Conservation (phyloP, 2,329 filamentous ascomycete species). For the Trichoderma sp. region DNA sequence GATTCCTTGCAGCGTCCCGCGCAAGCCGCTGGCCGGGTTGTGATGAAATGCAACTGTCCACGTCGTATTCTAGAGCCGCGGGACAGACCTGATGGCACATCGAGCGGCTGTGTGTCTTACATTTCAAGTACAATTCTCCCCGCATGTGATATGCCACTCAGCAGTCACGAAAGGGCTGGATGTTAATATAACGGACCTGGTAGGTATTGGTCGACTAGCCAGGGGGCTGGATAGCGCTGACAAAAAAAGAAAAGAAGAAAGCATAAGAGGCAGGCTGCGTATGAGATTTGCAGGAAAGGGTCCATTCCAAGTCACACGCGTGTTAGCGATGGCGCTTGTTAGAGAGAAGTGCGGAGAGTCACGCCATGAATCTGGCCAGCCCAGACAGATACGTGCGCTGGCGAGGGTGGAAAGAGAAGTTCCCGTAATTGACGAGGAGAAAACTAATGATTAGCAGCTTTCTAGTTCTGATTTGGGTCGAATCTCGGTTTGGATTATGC, state of each 20-base stretch:
- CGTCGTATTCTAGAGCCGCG: not conserved
- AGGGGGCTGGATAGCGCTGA: constrained; percentile 15
- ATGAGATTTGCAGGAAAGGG: not conserved
- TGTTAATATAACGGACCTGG: not conserved
- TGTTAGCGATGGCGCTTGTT: not conserved
- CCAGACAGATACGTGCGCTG: not conserved
- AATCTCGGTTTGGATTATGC: not conserved
- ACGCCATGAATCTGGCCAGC: not conserved
- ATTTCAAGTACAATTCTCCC: not conserved
- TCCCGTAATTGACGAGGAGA: not conserved
- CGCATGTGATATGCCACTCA: not conserved
- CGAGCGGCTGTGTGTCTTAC: not conserved
- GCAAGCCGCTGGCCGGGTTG: not conserved
- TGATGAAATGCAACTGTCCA: not conserved
- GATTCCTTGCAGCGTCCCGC: not conserved
- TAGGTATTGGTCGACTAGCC: not conserved
- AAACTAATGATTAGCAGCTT: not conserved
- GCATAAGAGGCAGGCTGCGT: not conserved
- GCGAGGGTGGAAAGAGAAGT: not conserved
- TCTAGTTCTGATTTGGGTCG: not conserved
- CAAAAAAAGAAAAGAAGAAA: not conserved
- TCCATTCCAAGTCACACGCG: not conserved
- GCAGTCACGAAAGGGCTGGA: not conserved
- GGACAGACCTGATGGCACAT: not conserved
- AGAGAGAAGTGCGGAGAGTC: not conserved